phyloP scores from a whole-genome alignment of 805 yeast species.

The Teunomyces lycoperdinae region DNA sequence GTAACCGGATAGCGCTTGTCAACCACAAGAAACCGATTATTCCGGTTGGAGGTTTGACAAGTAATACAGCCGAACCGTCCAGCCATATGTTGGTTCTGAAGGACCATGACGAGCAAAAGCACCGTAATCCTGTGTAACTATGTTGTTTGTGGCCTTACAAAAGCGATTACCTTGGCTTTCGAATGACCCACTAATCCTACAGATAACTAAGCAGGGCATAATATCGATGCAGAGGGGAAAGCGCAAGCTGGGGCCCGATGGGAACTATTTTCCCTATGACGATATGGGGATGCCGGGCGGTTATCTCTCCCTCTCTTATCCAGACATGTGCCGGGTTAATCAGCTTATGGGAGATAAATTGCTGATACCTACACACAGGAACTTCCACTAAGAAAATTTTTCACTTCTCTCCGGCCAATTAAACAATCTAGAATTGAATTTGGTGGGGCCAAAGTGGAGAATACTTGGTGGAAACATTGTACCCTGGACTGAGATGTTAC shows the following conservation, averaged over 20 bases:
- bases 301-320: slow-evolving; percentile 1
- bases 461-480: not conserved
- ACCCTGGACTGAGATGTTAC: not conserved
- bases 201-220: no score
- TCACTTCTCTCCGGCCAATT: not conserved
- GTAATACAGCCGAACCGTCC: not conserved
- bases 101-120: no score
- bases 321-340: not conserved
- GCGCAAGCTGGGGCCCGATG: no score
- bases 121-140: no score
- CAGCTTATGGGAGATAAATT: slow-evolving; percentile 1
- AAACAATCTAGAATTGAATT: not conserved
- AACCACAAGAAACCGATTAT: not conserved
- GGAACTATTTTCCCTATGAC: no score
- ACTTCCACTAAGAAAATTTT: slow-evolving; percentile 1
- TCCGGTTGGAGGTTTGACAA: not conserved
- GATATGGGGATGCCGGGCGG: not conserved
- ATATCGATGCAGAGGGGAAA: no score
- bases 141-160: no score
- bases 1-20: not conserved
- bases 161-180: no score
- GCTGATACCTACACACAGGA: not conserved
- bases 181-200: no score
- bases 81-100: not conserved
- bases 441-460: slow-evolving; percentile 3